phyloP scores from a whole-genome alignment of 1,139 yeast genomes.

The Zygosaccharomyces sapae region DNA sequence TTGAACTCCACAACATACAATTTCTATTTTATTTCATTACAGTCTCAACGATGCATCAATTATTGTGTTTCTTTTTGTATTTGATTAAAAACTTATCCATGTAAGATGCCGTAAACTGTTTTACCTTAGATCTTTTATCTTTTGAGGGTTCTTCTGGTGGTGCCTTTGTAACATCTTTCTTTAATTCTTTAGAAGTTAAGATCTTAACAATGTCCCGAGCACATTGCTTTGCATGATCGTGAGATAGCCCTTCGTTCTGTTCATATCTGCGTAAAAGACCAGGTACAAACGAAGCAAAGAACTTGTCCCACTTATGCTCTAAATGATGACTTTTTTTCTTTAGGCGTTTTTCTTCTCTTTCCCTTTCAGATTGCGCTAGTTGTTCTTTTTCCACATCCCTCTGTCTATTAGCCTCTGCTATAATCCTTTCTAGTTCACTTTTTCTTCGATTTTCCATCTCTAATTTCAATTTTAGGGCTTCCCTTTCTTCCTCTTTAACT shows the following conservation, averaged over 20 bases:
- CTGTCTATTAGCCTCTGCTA: conserved; percentile 40
- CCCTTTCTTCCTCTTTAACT: conserved; percentile 33
- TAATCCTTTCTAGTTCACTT: conserved; percentile 38
- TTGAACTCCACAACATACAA: background rate
- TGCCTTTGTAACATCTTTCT: conserved; percentile 37
- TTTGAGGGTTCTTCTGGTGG: conserved; percentile 60
- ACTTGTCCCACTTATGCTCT: conserved; percentile 52
- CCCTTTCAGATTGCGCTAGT: conserved; percentile 17
- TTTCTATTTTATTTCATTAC: background rate
- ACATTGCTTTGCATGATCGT: conserved; percentile 69
- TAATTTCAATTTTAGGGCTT: conserved; percentile 26
- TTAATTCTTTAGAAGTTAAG: conserved; percentile 61
- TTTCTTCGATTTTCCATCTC: conserved; percentile 31
- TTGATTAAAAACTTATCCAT: conserved; percentile 71
- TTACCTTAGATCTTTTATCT: conserved; percentile 65
- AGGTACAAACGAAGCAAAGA: conserved; percentile 76
- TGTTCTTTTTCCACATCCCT: conserved; percentile 34
- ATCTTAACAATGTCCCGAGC: conserved; percentile 70
- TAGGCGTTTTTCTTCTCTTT: conserved; percentile 23
- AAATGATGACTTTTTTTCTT: conserved; percentile 23
- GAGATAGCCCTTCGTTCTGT: conserved; percentile 50
- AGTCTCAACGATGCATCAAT: conserved; percentile 1
- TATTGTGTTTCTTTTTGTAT: conserved; percentile 39
- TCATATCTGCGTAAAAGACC: conserved; percentile 68
- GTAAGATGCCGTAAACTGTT: conserved; percentile 57